A percentile compares a stretch with the other conserved stretches of the same genome.
Evolutionary conservation across 306 rosid species (phyloP).

Genomic region (Sphenostylis stenocarpa): DNA sequence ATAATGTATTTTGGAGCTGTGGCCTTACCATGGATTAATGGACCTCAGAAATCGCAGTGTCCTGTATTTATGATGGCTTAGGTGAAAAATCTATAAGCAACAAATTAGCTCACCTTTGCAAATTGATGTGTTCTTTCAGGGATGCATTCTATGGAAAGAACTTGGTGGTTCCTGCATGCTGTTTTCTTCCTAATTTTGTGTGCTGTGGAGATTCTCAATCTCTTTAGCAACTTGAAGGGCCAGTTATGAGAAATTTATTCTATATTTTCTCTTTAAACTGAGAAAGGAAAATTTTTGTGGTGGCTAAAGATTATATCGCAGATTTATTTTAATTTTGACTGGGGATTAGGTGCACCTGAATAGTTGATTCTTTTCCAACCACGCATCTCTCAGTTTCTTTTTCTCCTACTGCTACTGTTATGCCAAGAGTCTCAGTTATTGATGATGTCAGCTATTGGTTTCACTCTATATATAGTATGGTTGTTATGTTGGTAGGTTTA

Average conservation of each 20-base stretch:
- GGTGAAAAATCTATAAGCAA: neutral
- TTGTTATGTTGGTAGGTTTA: neutral
- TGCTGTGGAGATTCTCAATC: neutral
- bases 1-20: neutral
- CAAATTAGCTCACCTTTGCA: neutral
- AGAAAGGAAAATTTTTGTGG: neutral
- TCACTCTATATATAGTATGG: neutral
- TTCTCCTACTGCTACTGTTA: neutral
- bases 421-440: neutral
- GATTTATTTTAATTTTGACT: neutral
- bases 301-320: neutral
- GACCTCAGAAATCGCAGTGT: neutral
- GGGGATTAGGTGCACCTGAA: neutral
- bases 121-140: conserved; percentile 4
- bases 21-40: neutral
- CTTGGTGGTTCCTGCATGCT: conserved; percentile 3
- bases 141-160: neutral
- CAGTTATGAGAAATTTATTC: neutral
- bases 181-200: neutral
- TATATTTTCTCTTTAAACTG: neutral
- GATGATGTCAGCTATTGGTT: neutral
- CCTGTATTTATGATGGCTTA: neutral
- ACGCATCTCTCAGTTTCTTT: neutral
- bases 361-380: neutral
- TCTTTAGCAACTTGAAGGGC: neutral